Percentiles rank a stretch among this genome's conserved stretches.
Evolutionary conservation across 208 protist genomes (phyloP).

Genomic region (Leishmania arabica): DNA sequence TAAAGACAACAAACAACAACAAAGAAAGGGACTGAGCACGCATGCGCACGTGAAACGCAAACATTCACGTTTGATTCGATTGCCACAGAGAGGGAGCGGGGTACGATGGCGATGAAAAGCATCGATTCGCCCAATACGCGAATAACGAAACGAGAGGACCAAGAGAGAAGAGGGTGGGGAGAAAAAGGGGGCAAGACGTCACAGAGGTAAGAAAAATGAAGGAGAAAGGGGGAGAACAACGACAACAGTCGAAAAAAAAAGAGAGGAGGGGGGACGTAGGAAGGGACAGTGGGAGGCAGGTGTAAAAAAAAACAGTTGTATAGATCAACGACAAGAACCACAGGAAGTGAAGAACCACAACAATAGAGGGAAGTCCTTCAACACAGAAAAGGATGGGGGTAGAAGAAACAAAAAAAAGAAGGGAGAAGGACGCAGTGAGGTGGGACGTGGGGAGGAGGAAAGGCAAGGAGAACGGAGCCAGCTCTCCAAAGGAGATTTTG

Average conservation of each 20-base stretch:
- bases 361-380: no score
- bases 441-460: background rate
- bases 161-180: background rate
- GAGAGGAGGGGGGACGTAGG: conserved; percentile 2
- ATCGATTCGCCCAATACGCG: background rate
- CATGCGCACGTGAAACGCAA: background rate
- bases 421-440: background rate
- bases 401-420: background rate
- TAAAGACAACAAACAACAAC: background rate
- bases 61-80: background rate
- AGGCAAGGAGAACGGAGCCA: background rate
- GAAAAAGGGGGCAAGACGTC: background rate
- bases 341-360: no score
- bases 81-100: background rate
- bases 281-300: background rate
- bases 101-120: background rate
- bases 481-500: background rate
- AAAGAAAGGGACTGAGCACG: background rate
- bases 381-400: background rate
- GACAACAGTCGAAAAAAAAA: background rate
- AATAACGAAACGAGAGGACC: background rate
- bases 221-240: background rate
- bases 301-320: background rate
- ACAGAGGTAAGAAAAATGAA: conserved; percentile 2
- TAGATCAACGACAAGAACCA: no score